Percentiles rank a stretch among this genome's conserved stretches.
Conservation (phyloP, 2,329 filamentous ascomycete genomes). For the Microcera coccophila region DNA sequence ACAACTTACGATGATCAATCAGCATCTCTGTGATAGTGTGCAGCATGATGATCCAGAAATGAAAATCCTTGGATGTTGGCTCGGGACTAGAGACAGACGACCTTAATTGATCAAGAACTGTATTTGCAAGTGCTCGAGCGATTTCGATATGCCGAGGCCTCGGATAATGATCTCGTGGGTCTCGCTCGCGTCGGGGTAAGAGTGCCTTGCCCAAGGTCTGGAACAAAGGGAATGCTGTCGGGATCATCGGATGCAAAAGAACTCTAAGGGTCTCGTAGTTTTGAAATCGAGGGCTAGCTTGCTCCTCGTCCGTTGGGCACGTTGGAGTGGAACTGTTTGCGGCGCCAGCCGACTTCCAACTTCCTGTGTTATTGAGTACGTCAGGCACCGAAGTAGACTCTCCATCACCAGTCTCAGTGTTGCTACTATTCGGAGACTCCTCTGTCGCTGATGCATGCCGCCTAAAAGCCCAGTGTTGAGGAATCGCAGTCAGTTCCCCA, state of each 20-base stretch:
- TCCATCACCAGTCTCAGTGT: slow-evolving; percentile 25
- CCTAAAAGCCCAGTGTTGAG: slow-evolving; percentile 57
- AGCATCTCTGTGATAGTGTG: slow-evolving; percentile 75
- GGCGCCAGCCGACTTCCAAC: slow-evolving; percentile 23
- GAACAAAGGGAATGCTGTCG: slow-evolving; percentile 78
- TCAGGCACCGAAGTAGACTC: slow-evolving; percentile 31
- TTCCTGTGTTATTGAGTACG: slow-evolving; percentile 27
- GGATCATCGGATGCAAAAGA: slow-evolving; percentile 73
- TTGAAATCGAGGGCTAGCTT: slow-evolving; percentile 47
- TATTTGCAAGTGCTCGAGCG: slow-evolving; percentile 65
- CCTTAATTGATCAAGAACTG: slow-evolving; percentile 64
- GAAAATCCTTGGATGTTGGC: slow-evolving; percentile 61
- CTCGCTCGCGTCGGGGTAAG: slow-evolving; percentile 62
- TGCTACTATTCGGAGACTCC: slow-evolving; percentile 14
- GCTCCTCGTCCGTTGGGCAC: slow-evolving; percentile 41
- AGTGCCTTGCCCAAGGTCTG: slow-evolving; percentile 81
- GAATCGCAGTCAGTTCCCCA: slow-evolving; percentile 67
- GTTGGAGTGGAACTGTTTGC: slow-evolving; percentile 20
- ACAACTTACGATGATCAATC: slow-evolving; percentile 57
- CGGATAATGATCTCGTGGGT: slow-evolving; percentile 55
- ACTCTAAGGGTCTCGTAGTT: slow-evolving; percentile 77
- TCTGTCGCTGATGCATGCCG: slow-evolving; percentile 28
- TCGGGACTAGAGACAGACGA: slow-evolving; percentile 40
- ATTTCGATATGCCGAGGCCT: slow-evolving; percentile 53
- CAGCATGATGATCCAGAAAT: slow-evolving; percentile 78